Evolutionary conservation across 345 rosid species (phyloP), one percentile per base, ranked within the genome.

Genomic region (Odontarrhena argentea): DNA sequence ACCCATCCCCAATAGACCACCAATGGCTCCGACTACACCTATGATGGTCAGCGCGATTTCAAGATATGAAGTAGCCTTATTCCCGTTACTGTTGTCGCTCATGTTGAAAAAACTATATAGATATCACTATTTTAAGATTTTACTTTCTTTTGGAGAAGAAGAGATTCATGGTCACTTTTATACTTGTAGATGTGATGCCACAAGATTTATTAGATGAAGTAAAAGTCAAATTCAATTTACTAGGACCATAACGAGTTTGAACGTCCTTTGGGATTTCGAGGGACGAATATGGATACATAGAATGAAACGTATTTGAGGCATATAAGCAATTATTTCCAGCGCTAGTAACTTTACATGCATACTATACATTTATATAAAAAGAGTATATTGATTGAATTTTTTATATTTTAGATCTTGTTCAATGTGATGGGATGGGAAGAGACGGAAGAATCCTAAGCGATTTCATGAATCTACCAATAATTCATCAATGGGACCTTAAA

Each of bases 1-100:
- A 0, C 70, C 36, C 46, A 48, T 14, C 0, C 55, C 66, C 6
- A 37, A 58, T 14, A 73, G 35, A 8, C 60, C 48, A 0, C 55
- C 66, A 43, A 73, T 26, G 7, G 67, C 61, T 50, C 71, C 71
- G 12, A 36, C 15, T 3, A 50, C 25, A 18, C 76, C 25, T 1
- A 73, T 0, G 6, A 73, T 66, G 2, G 61, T 59, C 42, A 73
- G 0, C 1, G 4, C 55, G 1, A 12, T 12, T 65, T 22, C 71
- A 8, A 65, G 0, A 18, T 0, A 1, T 0, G 70, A 65, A 4
- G 34, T 15, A 6, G 4, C 36, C 30, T 4, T 34, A 38, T 55
- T 55, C 43, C 5, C 13, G 9, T 36, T 26, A 3, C 10, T 7
- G 1, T 30, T 15, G 49, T 63, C 43, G 9, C 67, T 52, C 62